Base-by-base conservation (phyloP, 2,329 filamentous ascomycete species). In the Exophiala lecanii-corni region DNA sequence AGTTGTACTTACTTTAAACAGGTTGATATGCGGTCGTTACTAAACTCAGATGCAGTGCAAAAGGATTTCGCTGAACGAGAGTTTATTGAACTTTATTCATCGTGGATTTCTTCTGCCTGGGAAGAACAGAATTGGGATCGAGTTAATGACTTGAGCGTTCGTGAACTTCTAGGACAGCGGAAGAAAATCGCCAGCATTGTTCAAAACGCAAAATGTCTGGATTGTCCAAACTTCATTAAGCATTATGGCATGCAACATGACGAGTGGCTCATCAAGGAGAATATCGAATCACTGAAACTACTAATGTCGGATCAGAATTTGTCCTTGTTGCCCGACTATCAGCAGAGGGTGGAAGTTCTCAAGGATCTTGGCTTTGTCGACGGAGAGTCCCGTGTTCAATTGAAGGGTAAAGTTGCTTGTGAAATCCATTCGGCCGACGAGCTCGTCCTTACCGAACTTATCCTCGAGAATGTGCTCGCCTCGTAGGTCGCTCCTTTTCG, bases 401-500 rank as follows among this genome's bases (percentile, higher is more conserved):
- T 98, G 51, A 98, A 98, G 68, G 92, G 92, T 65, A 97, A 97
- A 65, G 92, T 98, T 16, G 92, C 92, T 3, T 98, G 92, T 68
- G 92, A 98, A 70, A 91, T 98, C 47, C 92, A 97, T 66, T 96
- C 91, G 0, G 89, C 89, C 13, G 91, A 97, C 61, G 92, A 98
- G 65, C 77, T 98, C 0, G 91, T 98, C 1, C 78, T 98, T 13
- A 98, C 92, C 0, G 92, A 98, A 63, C 78, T 97, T 4, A 89
- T 98, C 36, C 81, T 98, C 13, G 92, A 98, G 66, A 98, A 98
- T 57, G 88, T 96, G 2, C 80, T 98, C 2, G 89, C 91, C 38
- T 86, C 94, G 49, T 96, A 92, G 64, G 91, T 96, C 89, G 91
- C 9, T 36, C n/a, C n/a, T n/a, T n/a, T n/a, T n/a, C n/a, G n/a